A percentile compares a stretch with the other conserved stretches of the same genome.
Conservation (phyloP, 2,329 filamentous ascomycete genomes). For the Lasiodiplodia sp. region DNA sequence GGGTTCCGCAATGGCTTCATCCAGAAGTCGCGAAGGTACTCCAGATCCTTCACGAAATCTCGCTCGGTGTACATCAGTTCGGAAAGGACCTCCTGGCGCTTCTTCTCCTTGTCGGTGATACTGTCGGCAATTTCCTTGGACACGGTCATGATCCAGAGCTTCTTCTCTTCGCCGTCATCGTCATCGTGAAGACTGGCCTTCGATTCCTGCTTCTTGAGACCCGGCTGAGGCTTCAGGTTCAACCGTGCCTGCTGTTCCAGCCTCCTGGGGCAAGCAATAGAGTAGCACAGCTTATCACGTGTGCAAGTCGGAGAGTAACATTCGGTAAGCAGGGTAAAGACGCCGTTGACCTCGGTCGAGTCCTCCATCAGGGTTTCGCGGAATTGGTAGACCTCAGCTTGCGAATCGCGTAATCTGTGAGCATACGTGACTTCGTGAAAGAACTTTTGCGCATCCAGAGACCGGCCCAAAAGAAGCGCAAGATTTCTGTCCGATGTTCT, state of each 20-base stretch:
- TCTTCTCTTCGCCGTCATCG: constrained; percentile 91
- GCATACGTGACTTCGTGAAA: constrained; percentile 99
- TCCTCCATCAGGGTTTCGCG: constrained; percentile 90
- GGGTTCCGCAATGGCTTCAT: constrained; percentile 83
- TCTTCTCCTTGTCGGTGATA: constrained; percentile 90
- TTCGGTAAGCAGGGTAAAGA: constrained; percentile 94
- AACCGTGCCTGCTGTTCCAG: constrained; percentile 93
- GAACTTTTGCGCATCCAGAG: constrained; percentile 96
- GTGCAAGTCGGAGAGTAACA: constrained; percentile 99
- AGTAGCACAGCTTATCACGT: constrained; percentile 93
- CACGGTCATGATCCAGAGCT: constrained; percentile 99
- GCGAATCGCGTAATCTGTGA: constrained; percentile 91
- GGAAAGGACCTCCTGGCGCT: constrained; percentile 96
- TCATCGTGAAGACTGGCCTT: constrained; percentile 81
- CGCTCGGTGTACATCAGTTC: constrained; percentile 98
- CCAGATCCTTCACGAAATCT: constrained; percentile 98
- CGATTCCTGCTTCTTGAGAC: constrained; percentile 76
- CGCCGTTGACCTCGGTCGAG: constrained; percentile 86
- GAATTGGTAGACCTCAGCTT: constrained; percentile 95
- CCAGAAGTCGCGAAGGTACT: constrained; percentile 98
- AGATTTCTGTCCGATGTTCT: constrained; percentile 95
- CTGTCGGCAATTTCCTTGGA: constrained; percentile 92
- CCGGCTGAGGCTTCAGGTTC: constrained; percentile 91
- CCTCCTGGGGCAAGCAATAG: constrained; percentile 91
- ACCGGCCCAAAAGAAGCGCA: constrained; percentile 86